Base-by-base conservation (phyloP, 2,329 filamentous ascomycete genomes). In the Fusarium oxysporum region DNA sequence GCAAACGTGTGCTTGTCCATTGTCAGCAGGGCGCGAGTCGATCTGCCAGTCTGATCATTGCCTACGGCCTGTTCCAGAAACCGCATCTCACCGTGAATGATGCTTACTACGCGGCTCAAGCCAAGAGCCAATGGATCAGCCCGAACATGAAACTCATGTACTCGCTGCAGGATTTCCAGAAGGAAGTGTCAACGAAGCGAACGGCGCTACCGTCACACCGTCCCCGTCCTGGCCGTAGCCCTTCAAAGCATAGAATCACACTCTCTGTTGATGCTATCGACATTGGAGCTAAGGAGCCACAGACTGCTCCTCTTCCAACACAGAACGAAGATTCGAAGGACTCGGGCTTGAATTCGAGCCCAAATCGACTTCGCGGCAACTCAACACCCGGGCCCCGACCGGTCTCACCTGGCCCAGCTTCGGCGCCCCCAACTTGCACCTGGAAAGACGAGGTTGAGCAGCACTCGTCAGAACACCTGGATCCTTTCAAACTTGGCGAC, bases 121-220 rank as follows among this genome's bases (percentile, higher is more conserved):
- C 89, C 60, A 92, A 92, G 82, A 96, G 93, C 81, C 90, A 88
- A 78, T 97, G 94, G 93, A 96, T 97, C 76, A 95, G 93, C 65
- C 93, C 93, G 1, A 97, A 97, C 81, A 97, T 97, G 94, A 93
- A 93, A 74, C 86, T 97, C 74, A 95, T 97, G 87, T 96, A 96
- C 86, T 95, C 94, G 74, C 84, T 97, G 53, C 93, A 95, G 80
- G 93, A 96, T 78, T 96, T 95, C 79, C 90, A 92, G 74, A 92
- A 92, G 77, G 85, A 91, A 54, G 80, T 92, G 6, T 82, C 86
- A 3, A 87, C 85, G 77, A 89, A 85, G 80, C 87, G 83, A 72
- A 68, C 82, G 3, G 81, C 83, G 21, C 82, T 81, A 33, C 84
- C 87, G 70, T 81, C 88, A 73, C 79, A 87, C 77, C 83, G 86